Conservation (phyloP, 1,139 yeast genomes). For the Yamadazyma membranifaciens region DNA sequence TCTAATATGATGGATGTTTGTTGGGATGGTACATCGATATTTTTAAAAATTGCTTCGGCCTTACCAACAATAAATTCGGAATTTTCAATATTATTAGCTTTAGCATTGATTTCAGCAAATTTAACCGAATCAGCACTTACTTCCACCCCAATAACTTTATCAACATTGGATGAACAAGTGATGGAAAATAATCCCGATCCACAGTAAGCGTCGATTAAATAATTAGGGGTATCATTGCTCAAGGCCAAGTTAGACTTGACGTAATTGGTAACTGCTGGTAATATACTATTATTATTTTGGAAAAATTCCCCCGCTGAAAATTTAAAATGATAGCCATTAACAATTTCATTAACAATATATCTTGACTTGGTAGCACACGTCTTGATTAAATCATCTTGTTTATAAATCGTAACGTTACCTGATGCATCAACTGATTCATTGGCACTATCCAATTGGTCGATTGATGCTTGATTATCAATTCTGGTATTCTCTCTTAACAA, state of each 20-base stretch:
- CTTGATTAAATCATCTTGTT: slow-evolving; percentile 28
- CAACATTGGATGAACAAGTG: slow-evolving; percentile 77
- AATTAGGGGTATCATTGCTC: slow-evolving; percentile 25
- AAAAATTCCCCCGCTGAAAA: slow-evolving; percentile 94
- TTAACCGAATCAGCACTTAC: slow-evolving; percentile 88
- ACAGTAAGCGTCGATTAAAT: slow-evolving; percentile 93
- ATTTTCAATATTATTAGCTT: slow-evolving; percentile 67
- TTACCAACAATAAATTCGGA: slow-evolving; percentile 87
- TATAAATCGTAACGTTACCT: slow-evolving; percentile 28
- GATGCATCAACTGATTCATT: slow-evolving; percentile 45
- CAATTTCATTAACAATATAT: slow-evolving; percentile 76
- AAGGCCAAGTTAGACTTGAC: slow-evolving; percentile 63
- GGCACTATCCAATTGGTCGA: slow-evolving; percentile 20
- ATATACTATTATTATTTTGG: slow-evolving; percentile 90
- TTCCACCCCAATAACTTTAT: slow-evolving; percentile 88
- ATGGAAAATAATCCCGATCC: slow-evolving; percentile 94
- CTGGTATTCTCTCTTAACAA: slow-evolving; percentile 77
- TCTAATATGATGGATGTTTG: slow-evolving; percentile 89
- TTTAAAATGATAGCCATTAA: slow-evolving; percentile 72
- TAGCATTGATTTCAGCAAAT: slow-evolving; percentile 82
- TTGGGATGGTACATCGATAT: slow-evolving; percentile 65
- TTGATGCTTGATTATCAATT: slow-evolving; percentile 24
- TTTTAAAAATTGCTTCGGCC: slow-evolving; percentile 84
- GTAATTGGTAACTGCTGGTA: slow-evolving; percentile 77
- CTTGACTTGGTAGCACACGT: slow-evolving; percentile 70